Base-by-base conservation (phyloP, 2,329 filamentous ascomycete species). In the Diaporthe sp. region DNA sequence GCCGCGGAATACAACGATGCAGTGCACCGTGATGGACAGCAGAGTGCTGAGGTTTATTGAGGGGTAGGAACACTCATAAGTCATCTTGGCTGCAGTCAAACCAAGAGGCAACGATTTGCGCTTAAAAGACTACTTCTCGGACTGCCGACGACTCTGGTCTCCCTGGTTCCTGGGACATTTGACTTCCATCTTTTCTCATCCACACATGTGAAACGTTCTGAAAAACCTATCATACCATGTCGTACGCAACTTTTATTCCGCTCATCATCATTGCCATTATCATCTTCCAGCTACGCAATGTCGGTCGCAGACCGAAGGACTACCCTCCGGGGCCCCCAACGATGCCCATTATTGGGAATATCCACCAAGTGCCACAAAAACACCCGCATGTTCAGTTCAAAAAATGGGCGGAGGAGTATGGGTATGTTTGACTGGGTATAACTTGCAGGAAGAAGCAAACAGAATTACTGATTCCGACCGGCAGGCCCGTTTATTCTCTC, bases 311-410 rank as follows among this genome's bases (percentile, higher is more conserved):
- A 75, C 79, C 84, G 28, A 79, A 79, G 53, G 80, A 79, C 34
- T 86, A 82, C 49, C 88, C 88, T 13, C 88, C 88, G 1, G 88
- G 88, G 0, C 89, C 89, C 7, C 87, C 87, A 1, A 89, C 88
- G 0, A 46, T 89, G 1, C 88, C 88, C 0, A 73, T 90, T 1
- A 79, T 90, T 9, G 89, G 89, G 7, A 90, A 90, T 61, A 78
- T 90, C 2, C 88, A 89, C 77, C 84, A 84, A 76, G 87, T 90
- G 79, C 88, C 87, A 0, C 81, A 80, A 3, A 68, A 82, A 8
- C 81, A 87, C 37, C 79, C 79, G 0, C 86, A 89, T 73, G 76
- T 87, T 0, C 86, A 89, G 71, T 89, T 89, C 71, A 80, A 87
- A 51, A 86, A 88, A 79, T 90, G 89, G 89, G 87, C 88, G 0